Percentiles rank a stretch among this genome's conserved stretches.
Conservation (phyloP, 2,329 filamentous ascomycete genomes). For the Penicillium thymicola region DNA sequence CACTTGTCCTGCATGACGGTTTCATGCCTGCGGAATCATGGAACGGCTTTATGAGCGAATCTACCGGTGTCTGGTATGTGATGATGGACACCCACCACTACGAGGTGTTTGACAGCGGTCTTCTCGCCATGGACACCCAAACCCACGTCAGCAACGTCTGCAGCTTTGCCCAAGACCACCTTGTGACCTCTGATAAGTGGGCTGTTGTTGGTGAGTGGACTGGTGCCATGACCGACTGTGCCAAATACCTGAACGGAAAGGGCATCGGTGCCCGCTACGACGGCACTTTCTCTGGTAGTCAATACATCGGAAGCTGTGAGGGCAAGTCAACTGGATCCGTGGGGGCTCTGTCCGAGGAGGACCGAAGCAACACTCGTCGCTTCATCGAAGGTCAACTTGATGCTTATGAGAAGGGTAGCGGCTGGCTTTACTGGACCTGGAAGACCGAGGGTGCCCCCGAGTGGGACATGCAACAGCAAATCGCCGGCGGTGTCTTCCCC, state of each 20-base stretch:
- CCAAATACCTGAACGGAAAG: constrained; percentile 54
- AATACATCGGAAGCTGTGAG: constrained; percentile 54
- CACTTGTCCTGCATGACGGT: constrained; percentile 56
- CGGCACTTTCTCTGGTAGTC: constrained; percentile 50
- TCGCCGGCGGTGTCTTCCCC: constrained; percentile 49
- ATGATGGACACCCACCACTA: constrained; percentile 66
- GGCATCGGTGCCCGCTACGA: constrained; percentile 58
- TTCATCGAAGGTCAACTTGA: constrained; percentile 49
- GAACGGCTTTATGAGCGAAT: constrained; percentile 59
- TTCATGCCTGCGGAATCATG: constrained; percentile 50
- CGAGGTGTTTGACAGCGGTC: constrained; percentile 30
- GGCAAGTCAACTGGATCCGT: constrained; percentile 51
- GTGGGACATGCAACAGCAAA: constrained; percentile 47
- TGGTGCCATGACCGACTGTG: constrained; percentile 62
- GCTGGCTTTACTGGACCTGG: constrained; percentile 53
- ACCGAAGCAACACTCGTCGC: constrained; percentile 39
- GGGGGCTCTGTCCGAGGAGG: constrained; percentile 36
- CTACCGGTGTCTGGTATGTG: constrained; percentile 47
- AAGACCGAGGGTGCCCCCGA: constrained; percentile 49
- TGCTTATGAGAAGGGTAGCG: constrained; percentile 42
- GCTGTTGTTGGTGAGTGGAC: constrained; percentile 68
- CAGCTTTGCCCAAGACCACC: constrained; percentile 49
- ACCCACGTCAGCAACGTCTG: constrained; percentile 58
- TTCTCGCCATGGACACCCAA: constrained; percentile 42
- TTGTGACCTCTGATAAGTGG: constrained; percentile 58